Conservation (phyloP, 108 stramenopile species). For the Schizochytrium sp. region DNA sequence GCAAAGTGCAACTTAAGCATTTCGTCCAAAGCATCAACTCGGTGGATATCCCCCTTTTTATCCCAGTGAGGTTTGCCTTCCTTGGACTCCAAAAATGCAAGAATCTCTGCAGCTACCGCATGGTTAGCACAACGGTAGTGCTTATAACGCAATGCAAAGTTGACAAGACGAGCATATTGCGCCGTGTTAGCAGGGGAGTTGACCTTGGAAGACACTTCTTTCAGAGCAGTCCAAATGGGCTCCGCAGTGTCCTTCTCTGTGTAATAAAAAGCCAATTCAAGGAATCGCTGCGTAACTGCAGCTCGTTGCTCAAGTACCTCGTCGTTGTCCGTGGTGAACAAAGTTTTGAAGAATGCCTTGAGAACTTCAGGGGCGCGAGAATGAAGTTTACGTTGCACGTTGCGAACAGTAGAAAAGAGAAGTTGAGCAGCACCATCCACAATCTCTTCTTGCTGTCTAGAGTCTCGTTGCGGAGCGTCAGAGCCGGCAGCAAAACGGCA, state of each 20-base stretch:
- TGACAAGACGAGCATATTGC: not conserved
- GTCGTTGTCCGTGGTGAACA: slow-evolving; percentile 8
- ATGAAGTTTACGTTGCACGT: slow-evolving; percentile 29
- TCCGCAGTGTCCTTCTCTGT: not conserved
- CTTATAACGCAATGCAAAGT: not conserved
- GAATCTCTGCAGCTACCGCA: not conserved
- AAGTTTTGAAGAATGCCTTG: not conserved
- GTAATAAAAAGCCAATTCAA: not conserved
- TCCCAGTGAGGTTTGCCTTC: slow-evolving; percentile 1
- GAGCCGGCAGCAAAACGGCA: slow-evolving; percentile 15
- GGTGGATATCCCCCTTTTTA: not conserved
- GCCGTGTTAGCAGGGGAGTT: not conserved
- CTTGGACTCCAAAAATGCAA: not conserved
- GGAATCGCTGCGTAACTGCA: not conserved
- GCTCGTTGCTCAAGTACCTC: not conserved
- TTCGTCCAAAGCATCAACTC: not conserved
- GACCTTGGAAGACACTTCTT: not conserved
- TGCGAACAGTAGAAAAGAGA: slow-evolving; percentile 3
- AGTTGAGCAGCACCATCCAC: slow-evolving; percentile 13
- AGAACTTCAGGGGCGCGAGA: slow-evolving; percentile 28
- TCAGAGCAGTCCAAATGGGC: not conserved
- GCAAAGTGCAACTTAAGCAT: not conserved
- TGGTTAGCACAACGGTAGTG: slow-evolving; percentile 3
- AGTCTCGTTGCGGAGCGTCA: not conserved
- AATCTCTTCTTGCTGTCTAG: not conserved